Base-by-base conservation (phyloP, 2,329 filamentous ascomycete species). In the Parascedosporium putredinis region DNA sequence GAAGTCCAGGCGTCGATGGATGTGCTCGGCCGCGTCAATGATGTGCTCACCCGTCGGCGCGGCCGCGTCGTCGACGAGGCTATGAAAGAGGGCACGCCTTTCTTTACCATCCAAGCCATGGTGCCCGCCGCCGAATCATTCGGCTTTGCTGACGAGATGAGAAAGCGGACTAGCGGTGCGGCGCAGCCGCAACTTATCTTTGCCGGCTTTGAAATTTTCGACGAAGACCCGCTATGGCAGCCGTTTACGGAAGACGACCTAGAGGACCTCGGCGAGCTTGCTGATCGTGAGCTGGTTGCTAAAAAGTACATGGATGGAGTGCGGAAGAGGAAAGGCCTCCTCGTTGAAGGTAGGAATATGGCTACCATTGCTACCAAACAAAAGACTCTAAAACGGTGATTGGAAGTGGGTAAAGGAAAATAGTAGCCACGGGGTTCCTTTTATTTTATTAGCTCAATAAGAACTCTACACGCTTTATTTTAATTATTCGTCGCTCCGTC, bases 171-270 rank as follows among this genome's bases (percentile, higher is more conserved):
- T 1, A 89, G 84, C 5, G 93, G 93, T 3, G 88, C 86, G 3
- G 93, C 93, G 1, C 86, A 88, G 59, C 93, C 93, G 46, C 93
- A 97, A 72, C 75, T 98, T 33, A 84, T 95, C 53, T 98, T 97
- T 63, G 80, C 87, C 6, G 93, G 93, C 1, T 98, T 90, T 62
- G 88, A 96, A 66, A 79, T 95, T 57, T 73, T 97, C 2, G 89
- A 97, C 63, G 85, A 96, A 67, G 93, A 98, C 70, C 93, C 93
- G 0, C 95, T 94, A 71, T 98, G 93, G 93, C 89, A 95, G 44
- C 93, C 93, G 1, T 89, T 88, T 56, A 97, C 91, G 0, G 93
- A 97, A 62, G 93, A 97, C 64, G 88, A 98, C 61, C 68, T 98
- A 47, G 93, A 98, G 73, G 93, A 98, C 71, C 69, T 98, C 53